These are phyloP conservation scores for Artemisia argyi DNA, from an alignment of 129 eudicot species.

Conservation along the genomic window DNA sequence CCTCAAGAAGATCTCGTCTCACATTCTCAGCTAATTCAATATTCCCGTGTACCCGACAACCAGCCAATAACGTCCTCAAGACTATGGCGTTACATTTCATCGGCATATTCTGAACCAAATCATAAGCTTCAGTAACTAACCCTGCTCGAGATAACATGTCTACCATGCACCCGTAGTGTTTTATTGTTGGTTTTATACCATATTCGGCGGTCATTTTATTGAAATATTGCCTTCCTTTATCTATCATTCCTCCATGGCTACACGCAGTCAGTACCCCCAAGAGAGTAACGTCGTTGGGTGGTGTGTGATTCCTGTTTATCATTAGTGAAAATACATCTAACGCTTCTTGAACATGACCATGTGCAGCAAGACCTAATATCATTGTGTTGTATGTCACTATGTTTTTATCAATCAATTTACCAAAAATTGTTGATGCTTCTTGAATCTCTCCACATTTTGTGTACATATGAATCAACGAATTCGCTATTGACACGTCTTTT, in stretches of 20 bases:
- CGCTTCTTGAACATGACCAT: slow-evolving; percentile 39
- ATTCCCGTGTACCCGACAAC: slow-evolving; percentile 41
- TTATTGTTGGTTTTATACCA: slow-evolving; percentile 38
- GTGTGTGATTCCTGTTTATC: slow-evolving; percentile 22
- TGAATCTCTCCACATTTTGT: slow-evolving; percentile 48
- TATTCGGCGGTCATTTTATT: slow-evolving; percentile 30
- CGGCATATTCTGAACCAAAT: slow-evolving; percentile 42
- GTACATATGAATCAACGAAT: slow-evolving; percentile 54
- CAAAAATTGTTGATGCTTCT: slow-evolving; percentile 37
- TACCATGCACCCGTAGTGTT: slow-evolving; percentile 60
- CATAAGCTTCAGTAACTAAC: slow-evolving; percentile 44
- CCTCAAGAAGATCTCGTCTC: slow-evolving; percentile 38
- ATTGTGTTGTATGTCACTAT: slow-evolving; percentile 50
- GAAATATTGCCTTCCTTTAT: slow-evolving; percentile 44
- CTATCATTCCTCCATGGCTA: slow-evolving; percentile 60
- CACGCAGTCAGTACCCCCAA: slow-evolving; percentile 56
- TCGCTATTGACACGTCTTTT: slow-evolving; percentile 27
- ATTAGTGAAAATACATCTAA: slow-evolving; percentile 37
- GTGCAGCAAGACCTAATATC: slow-evolving; percentile 46
- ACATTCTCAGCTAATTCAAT: slow-evolving; percentile 46
- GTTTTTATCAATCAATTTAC: slow-evolving; percentile 33
- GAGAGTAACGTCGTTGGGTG: slow-evolving; percentile 44
- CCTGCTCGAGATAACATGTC: slow-evolving; percentile 60
- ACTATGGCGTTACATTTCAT: slow-evolving; percentile 50
- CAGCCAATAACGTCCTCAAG: slow-evolving; percentile 53